Evolutionary conservation across 192 early-diverging fungal genomes (phyloP), one percentile per base, ranked within the genome.

Genomic region (Dispira simplex): DNA sequence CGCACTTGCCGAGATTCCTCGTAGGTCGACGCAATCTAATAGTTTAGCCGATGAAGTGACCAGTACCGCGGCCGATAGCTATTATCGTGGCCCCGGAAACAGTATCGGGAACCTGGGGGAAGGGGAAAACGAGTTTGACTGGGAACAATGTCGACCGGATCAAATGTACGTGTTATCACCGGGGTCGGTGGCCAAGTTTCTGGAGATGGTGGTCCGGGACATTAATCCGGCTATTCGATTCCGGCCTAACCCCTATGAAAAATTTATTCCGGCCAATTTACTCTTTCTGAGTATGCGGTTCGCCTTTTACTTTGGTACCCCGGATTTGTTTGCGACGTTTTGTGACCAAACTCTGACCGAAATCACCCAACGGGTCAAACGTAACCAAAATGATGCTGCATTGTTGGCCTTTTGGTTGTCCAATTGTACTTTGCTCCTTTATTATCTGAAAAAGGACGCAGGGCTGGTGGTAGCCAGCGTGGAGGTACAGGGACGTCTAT

Each of bases 121-220:
- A 21, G 68, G 58, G 64, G 66, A 55, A 18, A 65, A 70, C 57
- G 55, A 66, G 10, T 92, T 89, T 72, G 78, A 86, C 62, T 98
- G 90, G 91, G 81, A 86, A 52, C 75, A 70, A 16, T 90, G 91
- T 72, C 73, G 81, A 67, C 83, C 84, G 14, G 88, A 92, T 75
- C 92, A 98, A 71, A 98, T 98, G 95, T 87, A 91, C 77, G 93
- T 95, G n/a, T 92, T 95, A 71, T 84, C 85, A 57, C 79, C 77
- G 62, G 77, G 82, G 32, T 82, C 83, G 9, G 74, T 92, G 52
- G 77, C 81, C 13, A 78, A 79, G 63, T 86, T 94, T 58, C 79
- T 97, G 45, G 72, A 86, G 56, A 79, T 81, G 0, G 79, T 84
- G 18, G 79, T 97, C 65, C 79, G 73, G 18, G 75, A 81, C 32